A percentile compares a stretch with the other conserved stretches of the same genome.
Conservation (phyloP, 2,329 filamentous ascomycete genomes). For the Laburnicola sp. region DNA sequence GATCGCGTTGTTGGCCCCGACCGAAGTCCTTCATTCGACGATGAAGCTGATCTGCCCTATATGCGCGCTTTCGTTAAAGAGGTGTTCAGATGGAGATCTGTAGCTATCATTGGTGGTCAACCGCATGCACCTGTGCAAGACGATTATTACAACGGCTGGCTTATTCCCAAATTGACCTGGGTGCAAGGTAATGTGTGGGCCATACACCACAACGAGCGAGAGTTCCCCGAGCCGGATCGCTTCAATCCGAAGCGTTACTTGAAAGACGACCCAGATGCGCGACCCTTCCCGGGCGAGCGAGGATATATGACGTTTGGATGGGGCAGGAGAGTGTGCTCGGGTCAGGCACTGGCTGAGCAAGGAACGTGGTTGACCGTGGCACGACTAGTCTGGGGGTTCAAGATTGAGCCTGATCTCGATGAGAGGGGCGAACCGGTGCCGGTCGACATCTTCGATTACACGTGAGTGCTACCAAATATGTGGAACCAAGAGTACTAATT, state of each 20-base stretch:
- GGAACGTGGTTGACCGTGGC: constrained; percentile 63
- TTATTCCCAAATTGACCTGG: constrained; percentile 47
- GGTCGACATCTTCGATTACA: constrained; percentile 62
- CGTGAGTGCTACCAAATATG: constrained; percentile 41
- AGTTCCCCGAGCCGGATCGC: constrained; percentile 44
- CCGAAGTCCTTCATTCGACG: constrained; percentile 41
- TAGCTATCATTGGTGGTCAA: constrained; percentile 42
- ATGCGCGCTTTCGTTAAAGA: constrained; percentile 47
- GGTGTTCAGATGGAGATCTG: constrained; percentile 41
- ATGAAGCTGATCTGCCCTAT: constrained; percentile 37
- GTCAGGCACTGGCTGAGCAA: constrained; percentile 62
- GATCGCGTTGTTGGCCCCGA: constrained; percentile 37
- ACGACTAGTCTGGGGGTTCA: constrained; percentile 61
- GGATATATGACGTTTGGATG: constrained; percentile 61
- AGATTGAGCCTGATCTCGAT: constrained; percentile 51
- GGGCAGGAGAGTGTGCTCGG: constrained; percentile 61
- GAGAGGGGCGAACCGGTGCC: constrained; percentile 51
- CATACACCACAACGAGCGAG: constrained; percentile 45
- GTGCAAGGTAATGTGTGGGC: constrained; percentile 48
- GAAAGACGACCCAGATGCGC: constrained; percentile 31
- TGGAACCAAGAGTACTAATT: constrained; percentile 9
- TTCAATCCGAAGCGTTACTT: constrained; percentile 42
- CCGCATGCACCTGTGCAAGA: constrained; percentile 42
- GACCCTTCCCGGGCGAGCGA: constrained; percentile 46
- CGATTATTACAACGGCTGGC: constrained; percentile 44